Percentiles rank a stretch among this genome's conserved stretches.
phyloP scores from a whole-genome alignment of 1,284 basidiomycete genomes.

The Naganishia sp. region DNA sequence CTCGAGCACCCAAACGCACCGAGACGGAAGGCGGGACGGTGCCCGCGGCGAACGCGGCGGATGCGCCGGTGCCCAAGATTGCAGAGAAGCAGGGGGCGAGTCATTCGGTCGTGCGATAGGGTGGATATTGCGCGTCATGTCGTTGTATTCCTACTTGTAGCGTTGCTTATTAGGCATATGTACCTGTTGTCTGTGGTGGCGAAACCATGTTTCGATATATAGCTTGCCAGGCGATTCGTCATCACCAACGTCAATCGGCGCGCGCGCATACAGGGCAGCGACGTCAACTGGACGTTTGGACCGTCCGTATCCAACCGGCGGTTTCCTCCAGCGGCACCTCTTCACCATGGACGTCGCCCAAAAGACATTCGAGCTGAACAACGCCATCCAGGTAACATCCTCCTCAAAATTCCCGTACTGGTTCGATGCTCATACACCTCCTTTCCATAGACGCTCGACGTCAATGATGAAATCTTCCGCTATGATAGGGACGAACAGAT shows the following conservation, averaged over 20 bases:
- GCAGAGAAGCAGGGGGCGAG: slow-evolving; percentile 50
- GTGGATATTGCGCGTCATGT: too few relatives aligned
- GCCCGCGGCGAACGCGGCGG: slow-evolving; percentile 47
- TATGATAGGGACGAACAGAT: slow-evolving; percentile 75
- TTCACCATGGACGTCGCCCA: slow-evolving; percentile 58
- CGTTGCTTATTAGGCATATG: not conserved
- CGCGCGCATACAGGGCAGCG: too few relatives aligned
- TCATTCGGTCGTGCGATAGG: slow-evolving; percentile 35
- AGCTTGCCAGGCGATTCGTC: slow-evolving; percentile 12
- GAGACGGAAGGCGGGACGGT: slow-evolving; percentile 41
- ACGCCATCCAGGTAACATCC: slow-evolving; percentile 62
- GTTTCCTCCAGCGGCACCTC: not conserved
- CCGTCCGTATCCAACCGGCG: not conserved
- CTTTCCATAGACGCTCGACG: slow-evolving; percentile 41
- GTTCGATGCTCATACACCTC: not conserved
- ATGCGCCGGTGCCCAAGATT: slow-evolving; percentile 48
- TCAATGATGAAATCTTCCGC: slow-evolving; percentile 71
- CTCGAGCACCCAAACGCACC: slow-evolving; percentile 26
- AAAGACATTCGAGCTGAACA: slow-evolving; percentile 79
- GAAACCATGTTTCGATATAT: not conserved
- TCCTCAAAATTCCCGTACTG: not conserved
- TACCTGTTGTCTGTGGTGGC: not conserved
- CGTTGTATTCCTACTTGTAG: not conserved
- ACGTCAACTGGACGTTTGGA: not conserved
- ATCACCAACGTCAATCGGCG: slow-evolving; percentile 18